A percentile compares a stretch with the other conserved stretches of the same genome.
Conservation (phyloP, 257 asterid genomes). For the Gentiana straminea region DNA sequence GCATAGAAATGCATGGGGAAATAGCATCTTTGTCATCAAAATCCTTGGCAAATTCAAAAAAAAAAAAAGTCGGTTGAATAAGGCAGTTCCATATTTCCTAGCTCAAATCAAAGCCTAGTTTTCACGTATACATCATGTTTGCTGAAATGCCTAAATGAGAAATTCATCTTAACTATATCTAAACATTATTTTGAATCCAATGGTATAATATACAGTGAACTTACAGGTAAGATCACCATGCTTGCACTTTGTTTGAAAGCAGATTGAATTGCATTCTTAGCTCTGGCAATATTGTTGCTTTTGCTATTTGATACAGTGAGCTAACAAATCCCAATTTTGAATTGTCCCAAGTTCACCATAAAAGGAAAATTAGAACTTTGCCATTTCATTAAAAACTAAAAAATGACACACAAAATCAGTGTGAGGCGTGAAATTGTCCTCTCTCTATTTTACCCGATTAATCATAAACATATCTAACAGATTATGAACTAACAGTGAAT, state of each 20-base stretch:
- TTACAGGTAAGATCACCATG: conserved; percentile 33
- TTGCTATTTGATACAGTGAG: conserved; percentile 24
- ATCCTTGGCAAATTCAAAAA: conserved; percentile 21
- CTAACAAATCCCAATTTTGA: conserved; percentile 40
- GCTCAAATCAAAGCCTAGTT: not conserved
- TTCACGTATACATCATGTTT: not conserved
- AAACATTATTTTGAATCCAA: too few species aligned
- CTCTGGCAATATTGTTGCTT: conserved; percentile 16
- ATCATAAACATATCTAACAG: too few species aligned
- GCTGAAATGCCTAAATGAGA: too few species aligned
- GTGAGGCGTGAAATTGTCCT: too few species aligned
- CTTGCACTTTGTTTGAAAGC: conserved; percentile 29
- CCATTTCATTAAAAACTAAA: too few species aligned
- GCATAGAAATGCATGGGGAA: conserved; percentile 22
- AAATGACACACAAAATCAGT: too few species aligned
- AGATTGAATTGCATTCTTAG: conserved; percentile 16
- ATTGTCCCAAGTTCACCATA: conserved; percentile 5
- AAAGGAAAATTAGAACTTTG: not conserved
- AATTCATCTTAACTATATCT: too few species aligned
- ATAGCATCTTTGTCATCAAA: conserved; percentile 17
- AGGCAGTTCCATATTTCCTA: conserved; percentile 49
- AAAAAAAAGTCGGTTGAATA: conserved; percentile 14
- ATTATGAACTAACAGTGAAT: too few species aligned
- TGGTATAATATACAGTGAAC: conserved; percentile 1
- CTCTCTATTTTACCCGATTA: too few species aligned